Evolutionary conservation across 805 yeast genomes (phyloP), one percentile per base, ranked within the genome.

Genomic region (Saccharomycopsis vini): DNA sequence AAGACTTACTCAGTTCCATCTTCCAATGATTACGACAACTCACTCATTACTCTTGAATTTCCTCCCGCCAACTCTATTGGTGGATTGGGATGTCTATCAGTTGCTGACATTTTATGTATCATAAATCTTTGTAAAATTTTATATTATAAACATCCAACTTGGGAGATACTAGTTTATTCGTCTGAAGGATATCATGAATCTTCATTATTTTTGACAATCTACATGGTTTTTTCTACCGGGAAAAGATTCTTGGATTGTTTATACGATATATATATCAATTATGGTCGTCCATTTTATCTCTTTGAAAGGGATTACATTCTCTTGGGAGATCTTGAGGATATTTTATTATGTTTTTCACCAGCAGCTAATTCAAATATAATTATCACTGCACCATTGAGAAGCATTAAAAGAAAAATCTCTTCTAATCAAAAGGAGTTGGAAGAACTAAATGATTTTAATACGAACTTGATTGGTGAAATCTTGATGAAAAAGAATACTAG

Each of bases 131-230:
- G 92, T 60, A 84, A 82, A 57, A 62, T 82, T 32, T 62, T 88
- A 15, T 57, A 46, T 36, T 50, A 56, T 16, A 49, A 50, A 2
- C 60, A 66, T 40, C 70, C 75, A 3, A 64, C 77, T 0, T n/a
- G n/a, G n/a, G n/a, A n/a, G n/a, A n/a, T n/a, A n/a, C 67, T 89
- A 47, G 64, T 89, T 7, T 81, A 77, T 57, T 87, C 95, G 56
- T 74, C 84, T 2, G 96, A 90, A 62, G 97, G 97, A 0, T 90
- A 89, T 60, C 86, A 96, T 0, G 96, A 88, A 56, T 81, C 89
- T 41, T 77, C 95, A 4, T 68, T 90, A n/a, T 61, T 89, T 32
- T 73, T 77, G 0, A 63, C 86, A 29, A 73, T 88, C 44, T 89
- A 74, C 54, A 52, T 82, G 45, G 81, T 90, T 46, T 90, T 81